Evolutionary conservation across 2,329 filamentous ascomycete species (phyloP).

Genomic region (Ramichloridium luteum): DNA sequence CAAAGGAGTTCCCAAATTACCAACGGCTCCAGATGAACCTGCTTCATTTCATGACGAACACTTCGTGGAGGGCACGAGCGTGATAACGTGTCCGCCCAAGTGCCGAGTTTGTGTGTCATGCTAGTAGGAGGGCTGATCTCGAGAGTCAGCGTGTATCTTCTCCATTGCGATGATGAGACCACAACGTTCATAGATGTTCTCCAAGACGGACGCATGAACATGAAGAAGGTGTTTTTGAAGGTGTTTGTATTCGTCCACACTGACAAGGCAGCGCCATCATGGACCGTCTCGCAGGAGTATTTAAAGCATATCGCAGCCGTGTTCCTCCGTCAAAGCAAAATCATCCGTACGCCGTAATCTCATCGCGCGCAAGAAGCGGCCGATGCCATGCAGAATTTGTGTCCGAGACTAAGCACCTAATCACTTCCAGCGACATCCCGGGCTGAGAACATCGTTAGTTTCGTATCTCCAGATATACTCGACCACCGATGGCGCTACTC

Average conservation of each 20-base stretch:
- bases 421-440: constrained; percentile 17
- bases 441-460: constrained; percentile 7
- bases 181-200: no score
- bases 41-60: no score
- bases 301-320: not conserved
- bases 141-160: no score
- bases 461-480: not conserved
- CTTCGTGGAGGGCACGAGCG: no score
- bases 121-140: no score
- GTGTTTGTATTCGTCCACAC: constrained; percentile 1
- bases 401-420: constrained; percentile 9
- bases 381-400: constrained; percentile 1
- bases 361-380: not conserved
- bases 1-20: no score
- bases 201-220: no score
- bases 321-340: not conserved
- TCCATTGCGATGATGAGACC: no score
- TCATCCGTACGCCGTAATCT: constrained; percentile 1
- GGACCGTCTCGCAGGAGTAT: not conserved
- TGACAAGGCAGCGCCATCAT: not conserved
- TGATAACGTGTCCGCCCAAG: no score
- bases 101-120: no score
- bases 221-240: no score
- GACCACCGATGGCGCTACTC: constrained; percentile 28
- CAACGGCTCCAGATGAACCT: no score